Evolutionary conservation across 139 green algal genomes (phyloP).

Genomic region (Tetradesmus lagerheimii): DNA sequence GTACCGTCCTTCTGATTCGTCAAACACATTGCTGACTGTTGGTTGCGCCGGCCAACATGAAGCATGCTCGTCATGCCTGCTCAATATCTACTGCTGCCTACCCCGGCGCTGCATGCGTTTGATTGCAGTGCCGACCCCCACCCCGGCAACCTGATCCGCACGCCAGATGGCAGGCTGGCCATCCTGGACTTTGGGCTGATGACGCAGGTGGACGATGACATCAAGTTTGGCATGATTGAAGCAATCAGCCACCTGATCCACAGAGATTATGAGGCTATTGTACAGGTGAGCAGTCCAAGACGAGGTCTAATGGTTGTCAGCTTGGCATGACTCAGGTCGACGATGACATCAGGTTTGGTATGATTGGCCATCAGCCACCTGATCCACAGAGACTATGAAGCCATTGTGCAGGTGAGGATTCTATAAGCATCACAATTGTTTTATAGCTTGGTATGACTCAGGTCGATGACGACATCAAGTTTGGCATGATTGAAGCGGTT

Average conservation of each 20-base stretch:
- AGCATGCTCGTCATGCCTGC: too few species aligned
- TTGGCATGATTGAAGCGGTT: conserved; percentile 99
- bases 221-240: conserved; percentile 99
- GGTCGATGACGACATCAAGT: conserved; percentile 93
- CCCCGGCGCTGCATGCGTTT: too few species aligned
- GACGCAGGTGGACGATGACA: conserved; percentile 83
- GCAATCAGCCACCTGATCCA: conserved; percentile 99
- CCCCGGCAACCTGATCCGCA: conserved; percentile 91
- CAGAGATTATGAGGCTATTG: conserved; percentile 97
- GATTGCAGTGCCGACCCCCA: conserved; percentile 37
- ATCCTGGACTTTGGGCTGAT: conserved; percentile 74
- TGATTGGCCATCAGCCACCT: conserved; percentile 99
- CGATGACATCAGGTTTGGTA: conserved; percentile 96
- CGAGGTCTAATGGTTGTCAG: too few species aligned
- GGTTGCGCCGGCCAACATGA: too few species aligned
- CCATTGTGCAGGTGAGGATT: conserved; percentile 85
- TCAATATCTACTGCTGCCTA: neutral
- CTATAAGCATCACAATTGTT: too few species aligned
- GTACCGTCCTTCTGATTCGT: too few species aligned
- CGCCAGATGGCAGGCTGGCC: conserved; percentile 93
- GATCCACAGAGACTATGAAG: conserved; percentile 98
- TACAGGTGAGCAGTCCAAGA: conserved; percentile 69
- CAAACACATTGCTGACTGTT: too few species aligned
- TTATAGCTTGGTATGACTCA: too few species aligned
- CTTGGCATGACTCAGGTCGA: conserved; percentile 73